These are phyloP conservation scores for Oryza meridionalis DNA, from an alignment of 176 grass and related monocot species.

Conservation along the genomic window DNA sequence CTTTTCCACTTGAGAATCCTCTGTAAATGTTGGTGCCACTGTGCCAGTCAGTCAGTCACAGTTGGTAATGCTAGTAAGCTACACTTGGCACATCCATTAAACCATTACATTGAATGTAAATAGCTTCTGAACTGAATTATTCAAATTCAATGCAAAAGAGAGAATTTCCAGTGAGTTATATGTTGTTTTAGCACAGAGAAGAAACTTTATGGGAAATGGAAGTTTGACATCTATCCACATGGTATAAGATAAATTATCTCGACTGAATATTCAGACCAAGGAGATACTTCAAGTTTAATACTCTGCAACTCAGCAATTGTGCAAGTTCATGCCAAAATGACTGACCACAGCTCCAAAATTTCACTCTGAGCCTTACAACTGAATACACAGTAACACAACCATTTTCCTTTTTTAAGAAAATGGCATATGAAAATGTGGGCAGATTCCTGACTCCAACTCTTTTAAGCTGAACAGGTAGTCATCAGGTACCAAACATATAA, in stretches of 20 bases:
- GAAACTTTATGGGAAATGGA: background rate
- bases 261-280: background rate
- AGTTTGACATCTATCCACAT: background rate
- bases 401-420: background rate
- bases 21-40: background rate
- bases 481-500: conserved; percentile 24
- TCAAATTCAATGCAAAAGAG: background rate
- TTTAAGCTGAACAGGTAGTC: background rate
- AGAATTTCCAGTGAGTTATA: background rate
- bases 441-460: background rate
- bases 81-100: background rate
- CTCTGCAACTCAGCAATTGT: no score
- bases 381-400: background rate
- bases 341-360: background rate
- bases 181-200: background rate
- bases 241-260: background rate
- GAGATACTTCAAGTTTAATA: background rate
- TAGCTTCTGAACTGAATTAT: background rate
- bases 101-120: background rate
- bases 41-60: background rate
- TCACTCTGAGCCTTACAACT: background rate
- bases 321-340: background rate
- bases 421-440: background rate
- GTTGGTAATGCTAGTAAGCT: background rate
- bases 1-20: background rate